These are phyloP conservation scores for Alternaria infectoria DNA, from an alignment of 2,329 filamentous ascomycete genomes.

Conservation along the genomic window DNA sequence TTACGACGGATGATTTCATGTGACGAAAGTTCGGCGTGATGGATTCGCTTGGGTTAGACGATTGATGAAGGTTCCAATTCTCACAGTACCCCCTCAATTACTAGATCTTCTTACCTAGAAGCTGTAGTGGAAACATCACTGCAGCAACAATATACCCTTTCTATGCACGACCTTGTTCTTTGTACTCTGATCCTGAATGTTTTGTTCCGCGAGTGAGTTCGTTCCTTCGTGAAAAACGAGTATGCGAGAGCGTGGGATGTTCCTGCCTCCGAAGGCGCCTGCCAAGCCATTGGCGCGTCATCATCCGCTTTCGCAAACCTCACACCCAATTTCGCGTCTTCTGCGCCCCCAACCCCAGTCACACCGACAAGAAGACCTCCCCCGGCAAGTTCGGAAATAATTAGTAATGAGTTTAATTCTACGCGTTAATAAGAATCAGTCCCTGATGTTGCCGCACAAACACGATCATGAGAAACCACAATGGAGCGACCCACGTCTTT, in stretches of 20 bases:
- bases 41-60: constrained; percentile 13
- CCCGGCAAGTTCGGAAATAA: background rate
- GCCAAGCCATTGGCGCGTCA: background rate
- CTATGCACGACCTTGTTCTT: background rate
- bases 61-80: constrained; percentile 1
- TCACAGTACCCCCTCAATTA: constrained; percentile 4
- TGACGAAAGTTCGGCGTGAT: constrained; percentile 21
- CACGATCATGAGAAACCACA: background rate
- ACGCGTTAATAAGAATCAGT: background rate
- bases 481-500: background rate
- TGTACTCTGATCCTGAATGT: too few relatives aligned
- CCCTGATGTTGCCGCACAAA: background rate
- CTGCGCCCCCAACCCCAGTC: background rate
- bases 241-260: background rate
- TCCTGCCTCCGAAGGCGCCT: background rate
- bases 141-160: constrained; percentile 11
- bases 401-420: background rate
- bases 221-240: background rate
- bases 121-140: constrained; percentile 5
- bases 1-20: constrained; percentile 16
- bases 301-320: background rate
- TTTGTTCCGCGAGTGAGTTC: background rate
- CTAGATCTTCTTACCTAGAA: constrained; percentile 12
- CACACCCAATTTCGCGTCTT: background rate
- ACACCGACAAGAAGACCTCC: background rate